phyloP scores from a whole-genome alignment of 2,329 filamentous ascomycete genomes.

The Cladosporium phlei region DNA sequence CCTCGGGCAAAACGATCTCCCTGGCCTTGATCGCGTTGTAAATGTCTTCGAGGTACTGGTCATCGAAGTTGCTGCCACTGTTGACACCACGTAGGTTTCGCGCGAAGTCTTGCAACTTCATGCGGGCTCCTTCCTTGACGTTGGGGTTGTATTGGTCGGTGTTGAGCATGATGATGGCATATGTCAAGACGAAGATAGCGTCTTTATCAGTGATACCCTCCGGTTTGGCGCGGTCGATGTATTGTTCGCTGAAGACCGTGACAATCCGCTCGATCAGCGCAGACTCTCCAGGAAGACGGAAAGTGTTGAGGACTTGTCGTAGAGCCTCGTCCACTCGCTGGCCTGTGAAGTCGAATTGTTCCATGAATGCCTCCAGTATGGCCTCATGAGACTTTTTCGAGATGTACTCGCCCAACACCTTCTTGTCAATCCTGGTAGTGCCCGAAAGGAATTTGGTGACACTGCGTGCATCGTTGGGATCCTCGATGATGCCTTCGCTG shows the following conservation, averaged over 20 bases:
- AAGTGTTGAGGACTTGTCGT: constrained; percentile 79
- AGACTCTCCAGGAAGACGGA: constrained; percentile 90
- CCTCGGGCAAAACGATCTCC: constrained; percentile 94
- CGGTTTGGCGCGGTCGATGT: constrained; percentile 64
- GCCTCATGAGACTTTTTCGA: constrained; percentile 84
- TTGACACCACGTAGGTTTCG: constrained; percentile 91
- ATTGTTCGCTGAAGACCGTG: constrained; percentile 79
- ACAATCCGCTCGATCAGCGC: constrained; percentile 90
- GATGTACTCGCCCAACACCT: constrained; percentile 82
- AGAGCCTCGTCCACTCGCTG: constrained; percentile 89
- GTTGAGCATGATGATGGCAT: constrained; percentile 96
- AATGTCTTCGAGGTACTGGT: constrained; percentile 77
- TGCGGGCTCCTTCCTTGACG: constrained; percentile 70
- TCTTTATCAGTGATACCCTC: constrained; percentile 79
- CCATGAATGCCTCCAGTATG: constrained; percentile 79
- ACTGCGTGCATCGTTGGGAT: constrained; percentile 66
- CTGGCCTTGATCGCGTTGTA: constrained; percentile 87
- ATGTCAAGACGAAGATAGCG: constrained; percentile 82
- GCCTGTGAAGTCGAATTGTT: constrained; percentile 79
- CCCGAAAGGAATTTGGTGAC: constrained; percentile 85
- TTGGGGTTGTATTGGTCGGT: constrained; percentile 97
- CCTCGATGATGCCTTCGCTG: constrained; percentile 77
- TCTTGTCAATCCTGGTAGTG: constrained; percentile 85
- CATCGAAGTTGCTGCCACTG: constrained; percentile 73
- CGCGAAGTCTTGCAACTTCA: constrained; percentile 78